A percentile compares a stretch with the other conserved stretches of the same genome.
Conservation (phyloP, 2,329 filamentous ascomycete species). For the Hymenoscyphus infarciens region DNA sequence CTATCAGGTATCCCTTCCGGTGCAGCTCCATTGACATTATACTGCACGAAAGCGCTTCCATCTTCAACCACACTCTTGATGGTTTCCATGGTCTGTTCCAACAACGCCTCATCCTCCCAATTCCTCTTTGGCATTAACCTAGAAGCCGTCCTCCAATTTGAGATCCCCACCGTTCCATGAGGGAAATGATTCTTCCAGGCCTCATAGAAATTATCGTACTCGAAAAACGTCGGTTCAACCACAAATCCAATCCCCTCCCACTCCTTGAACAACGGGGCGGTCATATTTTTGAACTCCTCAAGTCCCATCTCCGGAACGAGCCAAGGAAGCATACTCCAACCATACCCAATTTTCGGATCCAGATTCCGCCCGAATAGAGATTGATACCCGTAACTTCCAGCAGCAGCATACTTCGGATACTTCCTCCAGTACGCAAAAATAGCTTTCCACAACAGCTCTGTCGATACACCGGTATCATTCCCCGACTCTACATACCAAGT, state of each 20-base stretch:
- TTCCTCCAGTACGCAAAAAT: slow-evolving; percentile 1
- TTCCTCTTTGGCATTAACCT: slow-evolving; percentile 3
- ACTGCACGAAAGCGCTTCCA: background rate
- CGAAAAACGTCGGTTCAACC: background rate
- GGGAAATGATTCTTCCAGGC: slow-evolving; percentile 6
- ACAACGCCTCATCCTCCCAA: background rate
- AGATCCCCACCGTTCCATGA: background rate
- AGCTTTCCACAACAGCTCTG: slow-evolving; percentile 1
- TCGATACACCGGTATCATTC: background rate
- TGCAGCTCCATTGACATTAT: slow-evolving; percentile 8
- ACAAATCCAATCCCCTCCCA: slow-evolving; percentile 5
- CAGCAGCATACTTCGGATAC: background rate
- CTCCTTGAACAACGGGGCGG: background rate
- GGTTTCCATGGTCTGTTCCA: slow-evolving; percentile 1
- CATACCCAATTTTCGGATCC: background rate
- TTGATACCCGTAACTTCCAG: slow-evolving; percentile 3
- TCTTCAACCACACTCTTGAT: background rate
- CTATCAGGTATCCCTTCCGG: slow-evolving; percentile 7
- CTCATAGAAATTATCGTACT: slow-evolving; percentile 8
- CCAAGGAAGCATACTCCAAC: slow-evolving; percentile 4
- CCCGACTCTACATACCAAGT: background rate
- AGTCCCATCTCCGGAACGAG: slow-evolving; percentile 3
- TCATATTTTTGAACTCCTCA: slow-evolving; percentile 1
- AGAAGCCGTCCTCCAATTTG: slow-evolving; percentile 4
- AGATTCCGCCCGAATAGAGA: background rate